Base-by-base conservation (phyloP, 2,329 filamentous ascomycete genomes). In the Arachnomyces sp. region DNA sequence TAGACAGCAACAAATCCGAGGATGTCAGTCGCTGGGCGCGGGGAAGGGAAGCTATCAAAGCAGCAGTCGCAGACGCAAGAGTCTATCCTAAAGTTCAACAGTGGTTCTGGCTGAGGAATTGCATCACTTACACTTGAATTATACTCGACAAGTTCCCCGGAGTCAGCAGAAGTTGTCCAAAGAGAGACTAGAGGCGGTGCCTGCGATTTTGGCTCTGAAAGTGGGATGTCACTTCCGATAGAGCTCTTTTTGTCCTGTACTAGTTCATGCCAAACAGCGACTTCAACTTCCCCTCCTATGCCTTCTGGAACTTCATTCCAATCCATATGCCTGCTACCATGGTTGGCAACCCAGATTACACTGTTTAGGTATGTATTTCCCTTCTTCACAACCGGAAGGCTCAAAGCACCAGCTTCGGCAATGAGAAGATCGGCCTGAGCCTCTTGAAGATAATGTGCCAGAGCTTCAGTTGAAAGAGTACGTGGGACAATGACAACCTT, bases 261-360 rank as follows among this genome's bases (percentile, higher is more conserved):
- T 39, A 96, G 75, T 44, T 95, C 86, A 55, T 94, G 86, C 89
- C 90, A 98, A 11, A 90, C 92, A n/a, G 81, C 77, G 12, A 95
- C 84, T 41, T 84, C 84, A 45, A 94, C 72, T 46, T 74, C 80
- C 42, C 82, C 77, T 12, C 82, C 82, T 42, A 82, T 81, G 38
- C 84, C 83, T 55, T 83, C 77, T 8, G 89, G 88, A 2, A 89
- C 78, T 57, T 90, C 86, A 52, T 86, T 89, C 89, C 90, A 98
- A 63, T 95, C 89, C 74, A 98, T 84, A 59, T 96, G 90, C 52
- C 80, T 78, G 67, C 82, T 95, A 31, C 87, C 87, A 55, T 87
- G 78, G 53, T 95, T 90, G 4, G 93, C 87, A 9, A 95, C 89
- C 86, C 89, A 96, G 52, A 95, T 77, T 25, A 95, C 73, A 51